phyloP scores from a whole-genome alignment of 257 asterid genomes.

The Euphrasia confusa region DNA sequence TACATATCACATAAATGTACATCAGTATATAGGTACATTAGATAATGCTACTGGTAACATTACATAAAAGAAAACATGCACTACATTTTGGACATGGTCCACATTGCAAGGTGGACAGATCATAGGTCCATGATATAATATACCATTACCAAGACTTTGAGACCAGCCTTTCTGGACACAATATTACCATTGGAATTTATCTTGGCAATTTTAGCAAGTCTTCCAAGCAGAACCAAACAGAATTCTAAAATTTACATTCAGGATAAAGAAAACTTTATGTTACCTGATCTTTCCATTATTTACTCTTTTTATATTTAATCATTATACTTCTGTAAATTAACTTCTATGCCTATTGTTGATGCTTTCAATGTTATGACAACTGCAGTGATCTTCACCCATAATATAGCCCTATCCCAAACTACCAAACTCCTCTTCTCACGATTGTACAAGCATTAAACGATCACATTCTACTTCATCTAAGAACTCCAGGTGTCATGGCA shows the following conservation, averaged over 20 bases:
- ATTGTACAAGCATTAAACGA: not conserved
- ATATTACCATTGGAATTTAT: not conserved
- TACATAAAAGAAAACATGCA: too few species aligned
- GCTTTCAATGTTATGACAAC: not conserved
- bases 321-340: not conserved
- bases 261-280: not conserved
- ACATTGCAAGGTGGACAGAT: too few species aligned
- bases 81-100: too few species aligned
- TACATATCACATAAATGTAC: too few species aligned
- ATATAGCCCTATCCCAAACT: not conserved
- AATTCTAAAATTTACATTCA: not conserved
- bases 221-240: not conserved
- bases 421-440: not conserved
- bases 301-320: not conserved
- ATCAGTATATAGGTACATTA: too few species aligned
- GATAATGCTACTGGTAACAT: too few species aligned
- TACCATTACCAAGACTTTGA: not conserved
- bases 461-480: constrained; percentile 1
- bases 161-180: constrained; percentile 1
- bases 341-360: constrained; percentile 3
- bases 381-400: not conserved
- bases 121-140: not conserved
- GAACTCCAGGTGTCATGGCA: constrained; percentile 1
- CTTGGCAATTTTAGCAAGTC: constrained; percentile 12
- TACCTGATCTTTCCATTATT: not conserved